Percentiles rank a stretch among this genome's conserved stretches.
Conservation (phyloP, 1,284 basidiomycete species). For the Ustilago curta region DNA sequence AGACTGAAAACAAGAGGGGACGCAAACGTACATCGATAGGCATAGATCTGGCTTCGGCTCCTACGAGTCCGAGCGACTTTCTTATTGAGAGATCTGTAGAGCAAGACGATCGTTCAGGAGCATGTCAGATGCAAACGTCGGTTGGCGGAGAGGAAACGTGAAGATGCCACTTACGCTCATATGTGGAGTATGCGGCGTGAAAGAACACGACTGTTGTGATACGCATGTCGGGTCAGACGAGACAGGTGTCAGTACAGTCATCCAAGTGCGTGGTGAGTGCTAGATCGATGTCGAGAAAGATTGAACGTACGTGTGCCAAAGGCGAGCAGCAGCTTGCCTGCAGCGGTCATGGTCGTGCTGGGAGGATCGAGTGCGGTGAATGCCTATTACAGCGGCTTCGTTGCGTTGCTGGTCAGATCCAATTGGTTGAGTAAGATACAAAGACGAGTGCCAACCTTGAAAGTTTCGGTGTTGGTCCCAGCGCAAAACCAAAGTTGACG, state of each 20-base stretch:
- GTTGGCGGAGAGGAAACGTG: no score
- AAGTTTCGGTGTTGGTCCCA: slow-evolving; percentile 25
- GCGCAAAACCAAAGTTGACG: slow-evolving; percentile 5
- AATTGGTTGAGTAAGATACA: neutral
- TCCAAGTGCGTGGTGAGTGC: neutral
- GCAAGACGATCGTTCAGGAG: neutral
- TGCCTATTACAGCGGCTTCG: neutral
- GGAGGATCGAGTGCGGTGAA: no score
- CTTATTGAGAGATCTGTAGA: slow-evolving; percentile 47
- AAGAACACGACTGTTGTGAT: slow-evolving; percentile 47
- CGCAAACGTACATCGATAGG: slow-evolving; percentile 52
- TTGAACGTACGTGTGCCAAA: slow-evolving; percentile 38
- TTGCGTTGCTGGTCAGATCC: neutral
- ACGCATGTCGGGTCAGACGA: neutral
- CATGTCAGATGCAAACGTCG: slow-evolving; percentile 1
- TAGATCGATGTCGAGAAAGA: neutral
- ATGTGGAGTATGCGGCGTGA: slow-evolving; percentile 62
- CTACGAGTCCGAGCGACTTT: slow-evolving; percentile 52
- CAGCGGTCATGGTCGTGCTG: slow-evolving; percentile 21
- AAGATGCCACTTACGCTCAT: slow-evolving; percentile 47
- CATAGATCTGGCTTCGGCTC: slow-evolving; percentile 35
- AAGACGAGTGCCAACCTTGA: neutral
- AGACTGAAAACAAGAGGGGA: no score
- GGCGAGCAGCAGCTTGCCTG: slow-evolving; percentile 27
- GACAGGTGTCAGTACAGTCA: neutral